Conservation (phyloP, 1,284 basidiomycete species). For the Puccinia horiana region DNA sequence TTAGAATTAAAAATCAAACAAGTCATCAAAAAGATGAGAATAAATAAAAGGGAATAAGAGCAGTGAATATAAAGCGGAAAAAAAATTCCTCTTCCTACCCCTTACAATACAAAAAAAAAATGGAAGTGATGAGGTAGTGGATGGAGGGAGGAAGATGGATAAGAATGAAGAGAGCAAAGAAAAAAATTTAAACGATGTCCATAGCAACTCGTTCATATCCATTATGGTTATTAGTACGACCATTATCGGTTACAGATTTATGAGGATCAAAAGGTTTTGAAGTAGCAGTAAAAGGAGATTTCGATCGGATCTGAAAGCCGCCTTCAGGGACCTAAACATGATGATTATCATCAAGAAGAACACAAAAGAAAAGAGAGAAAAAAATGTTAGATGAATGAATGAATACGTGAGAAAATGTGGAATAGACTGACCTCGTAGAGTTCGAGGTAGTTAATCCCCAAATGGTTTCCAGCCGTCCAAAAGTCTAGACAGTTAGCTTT, state of each 20-base stretch:
- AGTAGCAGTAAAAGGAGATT: not conserved
- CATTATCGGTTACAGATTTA: not conserved
- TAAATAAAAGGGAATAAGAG: too few species aligned
- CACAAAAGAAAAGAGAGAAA: not conserved
- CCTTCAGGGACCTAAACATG: constrained; percentile 21
- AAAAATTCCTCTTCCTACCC: too few species aligned
- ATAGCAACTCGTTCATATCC: constrained; percentile 21
- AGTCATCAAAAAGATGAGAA: too few species aligned
- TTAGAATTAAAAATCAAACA: too few species aligned
- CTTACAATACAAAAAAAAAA: not conserved
- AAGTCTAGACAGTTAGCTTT: constrained; percentile 90
- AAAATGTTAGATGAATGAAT: too few species aligned
- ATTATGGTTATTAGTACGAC: not conserved
- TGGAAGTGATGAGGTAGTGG: not conserved
- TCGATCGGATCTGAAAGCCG: constrained; percentile 12
- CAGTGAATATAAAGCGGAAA: too few species aligned
- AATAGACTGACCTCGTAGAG: constrained; percentile 74
- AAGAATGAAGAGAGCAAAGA: too few species aligned
- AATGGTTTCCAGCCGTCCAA: constrained; percentile 79
- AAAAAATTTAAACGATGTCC: constrained; percentile 20
- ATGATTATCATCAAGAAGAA: not conserved
- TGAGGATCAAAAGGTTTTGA: not conserved
- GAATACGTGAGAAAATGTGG: not conserved
- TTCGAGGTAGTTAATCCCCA: constrained; percentile 84
- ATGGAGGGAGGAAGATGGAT: too few species aligned